Percentiles rank a stretch among this genome's conserved stretches.
Evolutionary conservation across 2,329 filamentous ascomycete genomes (phyloP).

Genomic region (Aureobasidium sp.): DNA sequence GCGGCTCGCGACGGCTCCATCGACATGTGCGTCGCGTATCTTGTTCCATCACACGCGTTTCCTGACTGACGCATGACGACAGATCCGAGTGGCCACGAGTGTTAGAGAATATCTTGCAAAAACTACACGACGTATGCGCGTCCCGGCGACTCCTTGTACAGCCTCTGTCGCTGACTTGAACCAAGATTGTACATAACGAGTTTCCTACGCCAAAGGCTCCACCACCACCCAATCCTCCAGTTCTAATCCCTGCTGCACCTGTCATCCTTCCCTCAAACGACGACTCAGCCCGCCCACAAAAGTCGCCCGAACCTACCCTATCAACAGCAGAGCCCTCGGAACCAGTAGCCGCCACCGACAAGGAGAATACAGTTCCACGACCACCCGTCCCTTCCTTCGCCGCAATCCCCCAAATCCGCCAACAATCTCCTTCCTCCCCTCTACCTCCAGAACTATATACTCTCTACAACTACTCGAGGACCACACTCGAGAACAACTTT

Average conservation of each 20-base stretch:
- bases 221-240: slow-evolving; percentile 16
- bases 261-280: neutral
- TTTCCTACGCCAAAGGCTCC: slow-evolving; percentile 63
- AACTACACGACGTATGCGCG: slow-evolving; percentile 53
- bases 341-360: slow-evolving; percentile 46
- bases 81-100: slow-evolving; percentile 64
- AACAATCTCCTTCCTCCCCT: neutral
- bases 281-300: slow-evolving; percentile 17
- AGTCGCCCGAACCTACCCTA: slow-evolving; percentile 24
- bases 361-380: slow-evolving; percentile 50
- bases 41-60: neutral
- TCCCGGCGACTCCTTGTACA: neutral
- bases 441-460: slow-evolving; percentile 57
- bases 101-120: slow-evolving; percentile 55
- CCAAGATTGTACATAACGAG: slow-evolving; percentile 63
- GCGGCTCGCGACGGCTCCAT: slow-evolving; percentile 52
- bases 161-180: neutral
- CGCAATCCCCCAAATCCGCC: slow-evolving; percentile 11
- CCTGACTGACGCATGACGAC: slow-evolving; percentile 14
- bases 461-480: slow-evolving; percentile 34
- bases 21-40: slow-evolving; percentile 41
- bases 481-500: slow-evolving; percentile 48
- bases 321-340: slow-evolving; percentile 13
- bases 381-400: slow-evolving; percentile 37
- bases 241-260: neutral